A percentile compares a stretch with the other conserved stretches of the same genome.
Conservation (phyloP, 2,329 filamentous ascomycete species). For the Sporothrix luriei region DNA sequence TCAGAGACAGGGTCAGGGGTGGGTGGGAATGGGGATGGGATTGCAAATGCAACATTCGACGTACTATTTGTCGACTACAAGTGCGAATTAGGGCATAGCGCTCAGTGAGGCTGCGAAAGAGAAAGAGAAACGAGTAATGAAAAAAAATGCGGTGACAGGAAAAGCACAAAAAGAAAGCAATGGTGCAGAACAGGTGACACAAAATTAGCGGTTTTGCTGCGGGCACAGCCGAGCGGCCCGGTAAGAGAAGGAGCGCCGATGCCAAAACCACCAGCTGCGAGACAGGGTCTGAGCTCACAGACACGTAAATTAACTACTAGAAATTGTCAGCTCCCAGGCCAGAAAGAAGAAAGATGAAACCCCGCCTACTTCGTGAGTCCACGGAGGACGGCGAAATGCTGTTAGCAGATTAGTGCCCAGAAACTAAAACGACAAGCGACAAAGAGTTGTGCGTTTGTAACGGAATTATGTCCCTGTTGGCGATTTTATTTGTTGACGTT, state of each 20-base stretch:
- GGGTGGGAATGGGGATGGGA: not conserved
- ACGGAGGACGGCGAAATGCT: constrained; percentile 19
- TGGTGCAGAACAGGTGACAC: not conserved
- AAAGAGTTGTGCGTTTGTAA: not conserved
- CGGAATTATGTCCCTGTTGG: not conserved
- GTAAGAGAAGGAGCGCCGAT: constrained; percentile 1
- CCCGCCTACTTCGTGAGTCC: constrained; percentile 14
- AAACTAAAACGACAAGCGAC: constrained; percentile 10
- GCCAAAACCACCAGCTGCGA: not conserved
- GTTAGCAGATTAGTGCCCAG: constrained; percentile 12
- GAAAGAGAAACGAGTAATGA: not conserved
- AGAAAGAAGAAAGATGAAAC: not conserved
- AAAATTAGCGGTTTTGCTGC: constrained; percentile 20
- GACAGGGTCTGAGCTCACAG: constrained; percentile 3
- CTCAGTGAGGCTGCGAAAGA: not conserved
- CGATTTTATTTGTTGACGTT: not conserved
- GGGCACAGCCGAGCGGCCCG: constrained; percentile 26
- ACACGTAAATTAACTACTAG: too few species aligned
- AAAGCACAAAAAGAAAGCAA: not conserved
- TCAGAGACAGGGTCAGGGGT: constrained; percentile 22
- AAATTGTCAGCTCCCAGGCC: not conserved
- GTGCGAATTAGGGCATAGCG: constrained; percentile 10
- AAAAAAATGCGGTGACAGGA: constrained; percentile 15
- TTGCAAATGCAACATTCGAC: constrained; percentile 3
- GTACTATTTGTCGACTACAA: not conserved